Conservation (phyloP, 1,284 basidiomycete genomes). For the Coniferiporia weirii region DNA sequence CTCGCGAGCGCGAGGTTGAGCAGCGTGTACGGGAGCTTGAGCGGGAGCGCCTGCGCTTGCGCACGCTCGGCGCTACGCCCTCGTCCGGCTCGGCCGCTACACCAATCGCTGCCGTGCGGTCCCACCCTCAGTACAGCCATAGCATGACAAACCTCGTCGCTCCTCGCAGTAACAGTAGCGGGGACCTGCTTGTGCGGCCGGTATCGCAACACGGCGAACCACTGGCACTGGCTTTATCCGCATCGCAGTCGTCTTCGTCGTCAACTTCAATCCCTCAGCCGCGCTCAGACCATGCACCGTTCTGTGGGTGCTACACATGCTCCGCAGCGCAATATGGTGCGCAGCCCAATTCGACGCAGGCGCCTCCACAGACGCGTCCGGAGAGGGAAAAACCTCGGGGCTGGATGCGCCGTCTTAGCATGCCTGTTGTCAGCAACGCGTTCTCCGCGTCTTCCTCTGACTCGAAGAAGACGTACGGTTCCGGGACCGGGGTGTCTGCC, state of each 20-base stretch:
- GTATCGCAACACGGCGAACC: conserved; percentile 14
- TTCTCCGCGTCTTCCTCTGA: conserved; percentile 36
- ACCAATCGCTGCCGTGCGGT: neutral
- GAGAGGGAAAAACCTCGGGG: conserved; percentile 51
- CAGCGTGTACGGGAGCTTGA: conserved; percentile 50
- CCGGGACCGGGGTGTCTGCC: conserved; percentile 17
- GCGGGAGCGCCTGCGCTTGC: conserved; percentile 39
- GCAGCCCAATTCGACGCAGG: conserved; percentile 19
- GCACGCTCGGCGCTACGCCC: conserved; percentile 13
- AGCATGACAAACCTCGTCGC: conserved; percentile 16
- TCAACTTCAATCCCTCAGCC: conserved; percentile 14
- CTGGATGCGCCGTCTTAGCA: conserved; percentile 72
- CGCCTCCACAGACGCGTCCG: conserved; percentile 23
- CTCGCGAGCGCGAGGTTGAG: conserved; percentile 56
- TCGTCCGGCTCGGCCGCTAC: conserved; percentile 5
- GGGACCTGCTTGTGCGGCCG: conserved; percentile 2
- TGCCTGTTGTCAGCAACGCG: conserved; percentile 58
- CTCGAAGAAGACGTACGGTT: conserved; percentile 18
- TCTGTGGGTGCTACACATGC: conserved; percentile 22
- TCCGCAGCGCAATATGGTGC: conserved; percentile 20
- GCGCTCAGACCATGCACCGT: conserved; percentile 20
- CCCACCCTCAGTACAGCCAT: conserved; percentile 16
- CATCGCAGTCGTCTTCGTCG: conserved; percentile 14
- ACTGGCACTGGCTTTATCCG: neutral
- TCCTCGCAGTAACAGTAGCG: neutral